Evolutionary conservation across 2,329 filamentous ascomycete genomes (phyloP).

Genomic region (Alternaria postmessia): DNA sequence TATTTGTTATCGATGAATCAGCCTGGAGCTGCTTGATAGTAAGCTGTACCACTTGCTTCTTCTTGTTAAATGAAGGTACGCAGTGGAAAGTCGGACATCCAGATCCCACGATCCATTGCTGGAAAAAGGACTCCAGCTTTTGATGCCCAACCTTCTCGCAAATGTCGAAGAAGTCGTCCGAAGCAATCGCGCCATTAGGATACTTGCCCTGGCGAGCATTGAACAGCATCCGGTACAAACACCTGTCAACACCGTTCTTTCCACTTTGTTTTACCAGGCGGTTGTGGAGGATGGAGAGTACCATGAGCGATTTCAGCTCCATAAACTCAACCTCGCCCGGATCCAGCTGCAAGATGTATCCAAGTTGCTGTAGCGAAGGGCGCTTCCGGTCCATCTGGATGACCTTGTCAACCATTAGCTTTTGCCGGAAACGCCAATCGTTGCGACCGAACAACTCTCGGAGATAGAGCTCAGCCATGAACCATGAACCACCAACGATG

Average conservation of each 20-base stretch:
- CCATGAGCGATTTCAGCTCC: slow-evolving; percentile 85
- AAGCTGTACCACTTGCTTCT: slow-evolving; percentile 93
- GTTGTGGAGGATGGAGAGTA: slow-evolving; percentile 93
- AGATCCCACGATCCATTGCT: slow-evolving; percentile 88
- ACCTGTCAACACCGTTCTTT: slow-evolving; percentile 81
- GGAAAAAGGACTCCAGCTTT: slow-evolving; percentile 89
- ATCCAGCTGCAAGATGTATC: slow-evolving; percentile 78
- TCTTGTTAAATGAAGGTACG: slow-evolving; percentile 94
- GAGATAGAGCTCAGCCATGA: slow-evolving; percentile 94
- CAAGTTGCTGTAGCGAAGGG: slow-evolving; percentile 82
- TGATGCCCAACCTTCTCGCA: slow-evolving; percentile 91
- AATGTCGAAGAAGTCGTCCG: slow-evolving; percentile 78
- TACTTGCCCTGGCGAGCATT: slow-evolving; percentile 86
- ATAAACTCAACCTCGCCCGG: slow-evolving; percentile 90
- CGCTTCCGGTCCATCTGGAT: slow-evolving; percentile 82
- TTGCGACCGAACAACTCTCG: slow-evolving; percentile 92
- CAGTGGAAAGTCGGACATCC: slow-evolving; percentile 90
- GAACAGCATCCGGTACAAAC: slow-evolving; percentile 84
- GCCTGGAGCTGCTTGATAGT: slow-evolving; percentile 73
- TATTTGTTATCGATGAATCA: slow-evolving; percentile 35
- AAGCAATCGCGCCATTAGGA: slow-evolving; percentile 72
- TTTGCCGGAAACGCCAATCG: slow-evolving; percentile 90
- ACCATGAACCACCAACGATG: slow-evolving; percentile 87
- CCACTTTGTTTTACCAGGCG: slow-evolving; percentile 88
- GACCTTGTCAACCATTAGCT: slow-evolving; percentile 80